A percentile compares a stretch with the other conserved stretches of the same genome.
phyloP scores from a whole-genome alignment of 164 flowering plant species.

The Saururus chinensis region DNA sequence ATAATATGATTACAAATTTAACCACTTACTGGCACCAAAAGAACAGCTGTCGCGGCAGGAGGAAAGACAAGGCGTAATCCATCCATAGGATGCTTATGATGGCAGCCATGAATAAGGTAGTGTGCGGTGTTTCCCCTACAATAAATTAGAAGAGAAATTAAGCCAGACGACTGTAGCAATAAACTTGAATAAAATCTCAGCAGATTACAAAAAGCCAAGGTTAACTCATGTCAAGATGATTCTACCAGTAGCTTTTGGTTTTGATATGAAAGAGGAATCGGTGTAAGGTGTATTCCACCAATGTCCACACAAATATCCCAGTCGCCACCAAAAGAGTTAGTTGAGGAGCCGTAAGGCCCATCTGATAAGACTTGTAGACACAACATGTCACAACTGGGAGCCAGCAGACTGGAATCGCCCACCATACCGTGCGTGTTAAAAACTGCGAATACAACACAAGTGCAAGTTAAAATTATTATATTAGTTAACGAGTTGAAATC shows the following conservation, averaged over 20 bases:
- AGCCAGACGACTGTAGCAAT: not conserved
- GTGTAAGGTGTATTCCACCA: slow-evolving; percentile 69
- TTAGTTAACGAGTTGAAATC: not conserved
- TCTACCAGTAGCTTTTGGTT: slow-evolving; percentile 80
- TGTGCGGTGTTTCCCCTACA: slow-evolving; percentile 83
- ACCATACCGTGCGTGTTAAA: slow-evolving; percentile 26
- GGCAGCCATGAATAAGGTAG: slow-evolving; percentile 97
- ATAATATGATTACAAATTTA: not conserved
- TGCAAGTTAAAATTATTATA: too few species aligned
- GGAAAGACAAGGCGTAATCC: slow-evolving; percentile 91
- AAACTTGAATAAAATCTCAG: not conserved
- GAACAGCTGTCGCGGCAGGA: slow-evolving; percentile 80
- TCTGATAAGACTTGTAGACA: slow-evolving; percentile 29
- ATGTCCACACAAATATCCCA: slow-evolving; percentile 76
- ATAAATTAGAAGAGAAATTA: not conserved
- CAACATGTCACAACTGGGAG: slow-evolving; percentile 62
- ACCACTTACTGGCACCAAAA: slow-evolving; percentile 43
- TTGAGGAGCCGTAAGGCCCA: slow-evolving; percentile 44
- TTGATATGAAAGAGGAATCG: slow-evolving; percentile 91
- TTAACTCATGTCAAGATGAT: not conserved
- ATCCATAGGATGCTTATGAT: slow-evolving; percentile 98
- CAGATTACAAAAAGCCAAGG: not conserved
- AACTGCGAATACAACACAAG: not conserved
- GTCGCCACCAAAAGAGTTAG: slow-evolving; percentile 25
- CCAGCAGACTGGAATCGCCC: slow-evolving; percentile 69